Evolutionary conservation across 371 early-diverging fungal species (phyloP), one percentile per base, ranked within the genome.

Genomic region (Smittium culicis): DNA sequence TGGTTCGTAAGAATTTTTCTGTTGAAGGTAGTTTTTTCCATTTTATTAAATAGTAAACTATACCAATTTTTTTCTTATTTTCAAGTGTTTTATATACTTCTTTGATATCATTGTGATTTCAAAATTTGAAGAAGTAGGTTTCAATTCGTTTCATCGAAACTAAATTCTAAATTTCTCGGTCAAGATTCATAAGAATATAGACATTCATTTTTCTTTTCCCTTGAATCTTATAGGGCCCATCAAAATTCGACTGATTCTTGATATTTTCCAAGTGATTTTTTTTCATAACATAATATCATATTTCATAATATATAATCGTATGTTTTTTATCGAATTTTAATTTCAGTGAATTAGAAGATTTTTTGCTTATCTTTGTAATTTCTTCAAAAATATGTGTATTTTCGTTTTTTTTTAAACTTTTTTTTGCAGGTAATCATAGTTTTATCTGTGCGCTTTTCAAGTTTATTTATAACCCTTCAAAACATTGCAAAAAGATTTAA

Each of bases 401-500:
- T 45, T 45, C 45, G 20, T 45, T 45, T 45, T 20, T 45, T 45
- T 35, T 14, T 8, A 28, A 34, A 60, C 25, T 17, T 33, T 35
- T n/a, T 2, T 64, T 2, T 8, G 29, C 56, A 56, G 29, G 2
- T 25, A 25, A 27, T 8, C 11, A 31, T 25, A 28, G 11, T 34
- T 11, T 8, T 64, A 31, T 31, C 30, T 1, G 16, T 31, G 54
- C 66, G 67, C 0, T 69, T 67, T 25, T 67, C 32, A 5, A 67
- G 68, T 14, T 34, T 63, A 57, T 73, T 72, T 45, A 67, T 28
- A 35, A 28, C 55, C 0, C 74, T 2, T 27, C 71, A 68, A 58
- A 73, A 72, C 67, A 72, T 71, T n/a, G 70, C 55, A 0, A 54
- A 54, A 45, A 75, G 72, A 8, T 72, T 68, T 0, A 68, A 29